Evolutionary conservation across 208 protist genomes (phyloP).

Genomic region (Porcisia hertigi): DNA sequence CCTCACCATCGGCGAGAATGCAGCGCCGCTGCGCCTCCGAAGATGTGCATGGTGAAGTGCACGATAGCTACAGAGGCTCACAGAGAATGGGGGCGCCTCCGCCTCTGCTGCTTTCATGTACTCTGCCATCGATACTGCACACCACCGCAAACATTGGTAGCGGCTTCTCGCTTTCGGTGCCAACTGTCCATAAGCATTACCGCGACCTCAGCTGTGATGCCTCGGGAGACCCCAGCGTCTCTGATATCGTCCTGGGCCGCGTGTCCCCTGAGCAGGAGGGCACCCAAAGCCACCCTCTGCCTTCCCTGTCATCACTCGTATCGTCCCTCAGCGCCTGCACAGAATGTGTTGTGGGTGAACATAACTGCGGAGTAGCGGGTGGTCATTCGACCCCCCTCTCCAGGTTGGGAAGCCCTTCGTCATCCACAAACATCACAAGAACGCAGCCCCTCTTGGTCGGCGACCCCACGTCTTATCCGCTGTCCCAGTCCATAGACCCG

Average conservation of each 20-base stretch:
- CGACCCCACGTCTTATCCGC: background rate
- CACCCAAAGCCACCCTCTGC: background rate
- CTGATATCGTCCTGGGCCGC: background rate
- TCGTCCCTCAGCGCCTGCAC: no score
- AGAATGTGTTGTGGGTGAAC: background rate
- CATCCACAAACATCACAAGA: background rate
- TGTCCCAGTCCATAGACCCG: background rate
- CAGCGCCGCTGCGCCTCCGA: background rate
- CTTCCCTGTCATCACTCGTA: background rate
- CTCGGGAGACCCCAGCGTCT: background rate
- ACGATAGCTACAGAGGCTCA: background rate
- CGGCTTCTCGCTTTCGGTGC: conserved; percentile 8
- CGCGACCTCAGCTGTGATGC: background rate
- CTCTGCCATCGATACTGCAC: conserved; percentile 10
- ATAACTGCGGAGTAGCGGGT: background rate
- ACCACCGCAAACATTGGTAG: background rate
- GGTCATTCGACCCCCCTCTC: background rate
- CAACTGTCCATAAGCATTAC: background rate
- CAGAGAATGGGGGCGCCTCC: background rate
- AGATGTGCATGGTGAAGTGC: background rate
- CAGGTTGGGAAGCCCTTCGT: background rate
- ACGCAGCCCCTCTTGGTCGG: background rate
- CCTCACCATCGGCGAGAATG: background rate
- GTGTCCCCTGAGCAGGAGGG: background rate
- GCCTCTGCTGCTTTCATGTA: conserved; percentile 16